phyloP scores from a whole-genome alignment of 2,329 filamentous ascomycete genomes.

The Verticillium nonalfalfae region DNA sequence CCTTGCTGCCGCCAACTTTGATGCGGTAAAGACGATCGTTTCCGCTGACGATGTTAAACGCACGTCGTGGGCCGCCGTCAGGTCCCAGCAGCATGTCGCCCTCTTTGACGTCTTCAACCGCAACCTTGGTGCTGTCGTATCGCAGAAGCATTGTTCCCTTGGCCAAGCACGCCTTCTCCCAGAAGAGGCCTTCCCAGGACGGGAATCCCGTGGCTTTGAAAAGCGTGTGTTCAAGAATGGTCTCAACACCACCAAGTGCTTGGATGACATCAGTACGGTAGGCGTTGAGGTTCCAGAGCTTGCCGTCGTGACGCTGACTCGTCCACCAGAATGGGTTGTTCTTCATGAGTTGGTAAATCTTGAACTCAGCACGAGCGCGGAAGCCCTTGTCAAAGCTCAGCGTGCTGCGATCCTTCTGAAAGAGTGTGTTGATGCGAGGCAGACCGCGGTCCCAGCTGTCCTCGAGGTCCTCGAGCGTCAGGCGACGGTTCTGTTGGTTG shows the following conservation, averaged over 20 bases:
- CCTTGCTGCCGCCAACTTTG: constrained; percentile 29
- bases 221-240: constrained; percentile 90
- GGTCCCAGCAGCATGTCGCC: constrained; percentile 42
- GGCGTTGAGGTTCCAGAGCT: constrained; percentile 93
- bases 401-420: constrained; percentile 97
- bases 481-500: constrained; percentile 90
- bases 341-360: constrained; percentile 98
- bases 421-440: constrained; percentile 95
- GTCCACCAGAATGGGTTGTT: constrained; percentile 99
- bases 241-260: constrained; percentile 92
- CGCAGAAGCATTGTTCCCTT: constrained; percentile 36
- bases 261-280: constrained; percentile 97
- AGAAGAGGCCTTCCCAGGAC: constrained; percentile 94
- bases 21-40: constrained; percentile 41
- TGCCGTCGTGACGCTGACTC: constrained; percentile 92
- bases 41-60: constrained; percentile 42
- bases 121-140: constrained; percentile 34
- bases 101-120: constrained; percentile 41
- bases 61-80: constrained; percentile 37
- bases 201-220: constrained; percentile 97
- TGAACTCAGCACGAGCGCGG: constrained; percentile 91
- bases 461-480: constrained; percentile 93
- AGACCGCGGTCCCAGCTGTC: constrained; percentile 98
- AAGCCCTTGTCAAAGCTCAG: constrained; percentile 98
- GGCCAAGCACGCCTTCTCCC: constrained; percentile 57